Base-by-base conservation (phyloP, 2,329 filamentous ascomycete genomes). In the Stemphylium lycopersici region DNA sequence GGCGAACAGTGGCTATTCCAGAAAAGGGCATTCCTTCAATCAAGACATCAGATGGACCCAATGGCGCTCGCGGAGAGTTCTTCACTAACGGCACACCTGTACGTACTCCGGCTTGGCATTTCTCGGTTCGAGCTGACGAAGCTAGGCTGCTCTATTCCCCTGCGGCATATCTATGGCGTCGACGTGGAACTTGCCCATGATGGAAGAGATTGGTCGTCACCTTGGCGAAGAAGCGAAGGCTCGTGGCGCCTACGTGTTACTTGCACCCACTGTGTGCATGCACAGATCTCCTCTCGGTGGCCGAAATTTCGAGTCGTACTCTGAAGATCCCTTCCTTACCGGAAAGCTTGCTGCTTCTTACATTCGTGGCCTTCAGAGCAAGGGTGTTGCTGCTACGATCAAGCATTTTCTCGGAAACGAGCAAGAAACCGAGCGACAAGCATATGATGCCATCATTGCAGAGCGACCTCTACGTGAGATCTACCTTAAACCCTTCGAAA, bases 221-320 rank as follows among this genome's bases (percentile, higher is more conserved):
- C 83, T 93, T 54, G 90, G 87, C 11, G 80, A 87, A 11, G 90
- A 95, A 74, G 81, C 83, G 20, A 89, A 86, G 65, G 88, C 89
- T 15, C 87, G 90, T 67, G 89, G 89, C 5, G 87, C 89, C 24
- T 83, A 91, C 55, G 83, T 93, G 31, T 79, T 93, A 4, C 81
- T 93, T 7, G 90, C 87, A 0, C 90, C 90, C 2, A 93, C 90
- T 0, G 87, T 92, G 31, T 92, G 90, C 77, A 88, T 91, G 80
- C 90, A 95, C 67, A 84, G 91, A 13, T 90, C 90, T 44, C 91
- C 91, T 0, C 81, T 95, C 0, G 90, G 90, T n/a, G 91, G 91
- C 15, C 83, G 91, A 55, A 92, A 92, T 60, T 96, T 95, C 63
- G 91, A 96, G 75, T 92, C 90, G 0, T 95, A 92, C 72, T 91